Evolutionary conservation across 2,329 filamentous ascomycete genomes (phyloP), one percentile per base, ranked within the genome.

Genomic region (Colletotrichum cordylinicola): DNA sequence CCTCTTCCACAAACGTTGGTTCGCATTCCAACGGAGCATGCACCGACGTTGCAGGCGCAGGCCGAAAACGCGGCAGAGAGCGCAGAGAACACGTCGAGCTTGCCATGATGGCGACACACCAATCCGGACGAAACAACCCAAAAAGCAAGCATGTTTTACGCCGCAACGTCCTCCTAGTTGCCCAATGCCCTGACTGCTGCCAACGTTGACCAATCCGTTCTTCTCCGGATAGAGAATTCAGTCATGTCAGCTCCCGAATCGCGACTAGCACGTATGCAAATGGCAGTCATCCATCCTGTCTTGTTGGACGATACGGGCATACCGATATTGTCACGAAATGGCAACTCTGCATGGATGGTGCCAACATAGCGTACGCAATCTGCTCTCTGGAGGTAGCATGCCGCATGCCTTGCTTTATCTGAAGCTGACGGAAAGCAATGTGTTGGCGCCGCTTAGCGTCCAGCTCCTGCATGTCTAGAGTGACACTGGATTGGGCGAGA

Each of bases 1-100:
- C 86, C 91, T 55, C 87, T 97, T 55, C 95, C 95, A 2, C 94
- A 96, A 82, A 96, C 95, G 21, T 89, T 98, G 18, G 95, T 98
- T 43, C 92, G 95, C 78, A 96, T 97, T 79, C 95, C 95, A 2
- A 96, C 94, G 18, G 94, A 96, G 79, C 94, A 96, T 84, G 92
- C 92, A 15, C 91, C 92, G 31, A 86, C 91, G 29, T 82, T 94
- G 8, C 91, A 93, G 78, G 91, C 91, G 24, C 91, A 92, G 65
- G 87, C 90, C 16, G 91, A 92, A 52, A 89, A 85, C 6, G 87
- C 85, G 5, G 85, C 88, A 72, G 88, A 87, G 43, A 86, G 84
- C n/a, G 87, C 86, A 56, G 84, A 84, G 16, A 83, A 79, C 39
- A 72, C 61, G 10, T 58, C 61, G 29, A 35, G 24, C 13, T 64